Evolutionary conservation across 192 early-diverging fungal species (phyloP).

Genomic region (Coemansia aciculifera): DNA sequence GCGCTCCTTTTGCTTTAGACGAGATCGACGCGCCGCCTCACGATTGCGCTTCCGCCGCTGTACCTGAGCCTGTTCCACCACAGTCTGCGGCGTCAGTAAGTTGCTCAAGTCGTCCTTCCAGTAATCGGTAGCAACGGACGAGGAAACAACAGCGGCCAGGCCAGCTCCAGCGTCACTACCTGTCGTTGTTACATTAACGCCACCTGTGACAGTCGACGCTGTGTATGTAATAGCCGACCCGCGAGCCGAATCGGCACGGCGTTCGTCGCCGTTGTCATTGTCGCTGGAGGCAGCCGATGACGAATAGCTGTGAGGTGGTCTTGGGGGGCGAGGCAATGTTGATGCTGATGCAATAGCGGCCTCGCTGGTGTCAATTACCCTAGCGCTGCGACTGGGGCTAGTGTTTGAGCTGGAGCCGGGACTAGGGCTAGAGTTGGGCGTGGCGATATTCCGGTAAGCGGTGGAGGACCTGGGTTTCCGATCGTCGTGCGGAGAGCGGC

Average conservation of each 20-base stretch:
- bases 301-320: not conserved
- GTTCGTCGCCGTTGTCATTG: not conserved
- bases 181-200: not conserved
- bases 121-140: not conserved
- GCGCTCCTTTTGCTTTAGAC: constrained; percentile 38
- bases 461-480: not conserved
- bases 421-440: not conserved
- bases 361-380: not conserved
- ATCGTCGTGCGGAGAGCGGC: not conserved
- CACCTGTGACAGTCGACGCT: not conserved
- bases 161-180: not conserved
- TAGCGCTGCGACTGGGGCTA: not conserved
- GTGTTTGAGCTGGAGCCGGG: not conserved
- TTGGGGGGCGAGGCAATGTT: not conserved
- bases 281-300: constrained; percentile 11
- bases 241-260: not conserved
- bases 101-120: constrained; percentile 43
- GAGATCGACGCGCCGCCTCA: constrained; percentile 46
- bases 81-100: constrained; percentile 39
- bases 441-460: not conserved
- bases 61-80: constrained; percentile 35
- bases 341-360: not conserved
- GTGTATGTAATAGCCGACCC: not conserved
- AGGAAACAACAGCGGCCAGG: not conserved
- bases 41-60: constrained; percentile 44